Percentiles rank a stretch among this genome's conserved stretches.
phyloP scores from a whole-genome alignment of 768 basidiomycete species.

The Tremella yokohamensis region DNA sequence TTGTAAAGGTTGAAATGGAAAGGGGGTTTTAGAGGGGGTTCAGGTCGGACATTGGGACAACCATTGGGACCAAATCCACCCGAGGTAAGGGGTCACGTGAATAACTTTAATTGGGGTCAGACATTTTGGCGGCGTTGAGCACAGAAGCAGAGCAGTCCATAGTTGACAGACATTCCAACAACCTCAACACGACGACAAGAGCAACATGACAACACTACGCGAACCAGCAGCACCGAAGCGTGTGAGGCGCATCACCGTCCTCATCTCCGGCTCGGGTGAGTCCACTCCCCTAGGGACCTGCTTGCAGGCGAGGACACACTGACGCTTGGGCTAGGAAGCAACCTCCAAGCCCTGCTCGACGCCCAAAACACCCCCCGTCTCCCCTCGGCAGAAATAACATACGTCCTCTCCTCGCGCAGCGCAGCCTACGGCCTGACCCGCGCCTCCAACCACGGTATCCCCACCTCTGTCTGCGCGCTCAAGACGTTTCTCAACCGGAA shows the following conservation, averaged over 20 bases:
- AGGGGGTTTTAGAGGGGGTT: background rate
- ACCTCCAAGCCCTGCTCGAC: slow-evolving; percentile 93
- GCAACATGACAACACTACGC: slow-evolving; percentile 18
- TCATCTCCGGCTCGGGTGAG: slow-evolving; percentile 67
- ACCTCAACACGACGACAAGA: background rate
- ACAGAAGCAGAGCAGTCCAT: no score
- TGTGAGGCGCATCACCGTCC: slow-evolving; percentile 56
- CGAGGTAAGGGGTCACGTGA: no score
- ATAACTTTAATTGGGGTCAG: no score
- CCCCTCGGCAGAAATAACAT: slow-evolving; percentile 65
- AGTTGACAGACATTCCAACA: no score
- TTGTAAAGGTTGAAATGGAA: background rate
- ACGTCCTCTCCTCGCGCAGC: slow-evolving; percentile 89
- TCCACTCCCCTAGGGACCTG: background rate
- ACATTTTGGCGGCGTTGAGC: no score
- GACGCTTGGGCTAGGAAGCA: slow-evolving; percentile 64
- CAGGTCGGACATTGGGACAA: background rate
- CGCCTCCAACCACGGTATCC: slow-evolving; percentile 73
- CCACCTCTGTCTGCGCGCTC: slow-evolving; percentile 68
- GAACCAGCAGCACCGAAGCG: slow-evolving; percentile 14
- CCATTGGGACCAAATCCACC: no score
- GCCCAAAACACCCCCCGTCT: slow-evolving; percentile 68
- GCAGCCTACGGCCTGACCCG: slow-evolving; percentile 82
- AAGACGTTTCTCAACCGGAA: slow-evolving; percentile 75
- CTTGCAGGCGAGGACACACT: background rate